Evolutionary conservation across 2,329 filamentous ascomycete genomes (phyloP).

Genomic region (Blastomyces parvus): DNA sequence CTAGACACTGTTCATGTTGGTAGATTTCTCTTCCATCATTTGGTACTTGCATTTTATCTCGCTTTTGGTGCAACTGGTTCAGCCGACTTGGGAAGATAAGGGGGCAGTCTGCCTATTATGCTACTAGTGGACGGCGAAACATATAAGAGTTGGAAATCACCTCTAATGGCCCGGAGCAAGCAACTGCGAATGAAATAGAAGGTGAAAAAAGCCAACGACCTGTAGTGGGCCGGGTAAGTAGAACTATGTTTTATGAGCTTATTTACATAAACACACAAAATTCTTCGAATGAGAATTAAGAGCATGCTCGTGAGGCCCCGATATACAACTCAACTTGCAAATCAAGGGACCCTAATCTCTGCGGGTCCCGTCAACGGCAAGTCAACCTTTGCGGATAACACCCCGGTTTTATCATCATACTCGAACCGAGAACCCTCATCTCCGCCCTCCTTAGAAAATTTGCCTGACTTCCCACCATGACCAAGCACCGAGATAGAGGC

Average conservation of each 20-base stretch:
- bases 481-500: conserved; percentile 46
- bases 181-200: background rate
- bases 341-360: conserved; percentile 4
- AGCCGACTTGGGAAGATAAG: too few relatives aligned
- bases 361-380: conserved; percentile 10
- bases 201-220: background rate
- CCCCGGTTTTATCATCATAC: conserved; percentile 9
- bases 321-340: background rate
- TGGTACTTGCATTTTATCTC: too few relatives aligned
- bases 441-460: background rate
- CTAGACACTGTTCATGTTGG: too few relatives aligned
- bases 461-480: background rate
- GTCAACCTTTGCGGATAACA: conserved; percentile 7
- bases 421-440: conserved; percentile 1
- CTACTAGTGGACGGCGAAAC: too few relatives aligned
- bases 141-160: too few relatives aligned
- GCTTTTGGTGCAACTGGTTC: too few relatives aligned
- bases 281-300: too few relatives aligned
- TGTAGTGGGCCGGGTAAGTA: background rate
- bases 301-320: background rate
- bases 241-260: background rate
- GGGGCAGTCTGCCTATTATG: too few relatives aligned
- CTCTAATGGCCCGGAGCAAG: too few relatives aligned
- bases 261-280: background rate
- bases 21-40: too few relatives aligned